These are phyloP conservation scores for Globisporangium iwayamae DNA, from an alignment of 352 stramenopile genomes.

Conservation along the genomic window DNA sequence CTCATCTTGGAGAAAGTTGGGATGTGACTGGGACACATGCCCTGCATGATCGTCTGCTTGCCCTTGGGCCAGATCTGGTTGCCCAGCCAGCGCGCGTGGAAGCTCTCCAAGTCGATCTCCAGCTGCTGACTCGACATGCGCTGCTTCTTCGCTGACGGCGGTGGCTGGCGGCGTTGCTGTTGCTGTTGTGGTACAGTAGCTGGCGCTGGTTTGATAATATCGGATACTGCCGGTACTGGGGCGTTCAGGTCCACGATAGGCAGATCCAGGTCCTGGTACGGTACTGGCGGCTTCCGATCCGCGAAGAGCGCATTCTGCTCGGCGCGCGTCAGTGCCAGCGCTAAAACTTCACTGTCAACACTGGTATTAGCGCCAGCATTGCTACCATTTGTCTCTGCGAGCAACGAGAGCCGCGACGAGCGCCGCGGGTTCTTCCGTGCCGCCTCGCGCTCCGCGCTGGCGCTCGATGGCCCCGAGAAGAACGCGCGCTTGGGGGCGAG, in stretches of 20 bases:
- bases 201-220: neutral
- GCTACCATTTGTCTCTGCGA: neutral
- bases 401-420: slow-evolving; percentile 19
- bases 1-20: slow-evolving; percentile 42
- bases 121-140: slow-evolving; percentile 24
- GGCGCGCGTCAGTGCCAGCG: neutral
- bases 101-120: slow-evolving; percentile 30
- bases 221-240: neutral
- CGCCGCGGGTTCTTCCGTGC: slow-evolving; percentile 18
- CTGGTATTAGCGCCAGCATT: too few relatives aligned
- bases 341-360: neutral
- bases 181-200: neutral
- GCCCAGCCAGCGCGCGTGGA: slow-evolving; percentile 48
- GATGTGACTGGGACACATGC: slow-evolving; percentile 27
- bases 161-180: neutral
- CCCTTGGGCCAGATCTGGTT: slow-evolving; percentile 48
- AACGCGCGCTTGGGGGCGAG: neutral
- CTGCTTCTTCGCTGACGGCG: neutral
- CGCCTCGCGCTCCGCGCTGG: neutral
- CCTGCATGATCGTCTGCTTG: slow-evolving; percentile 50
- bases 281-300: neutral
- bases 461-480: neutral
- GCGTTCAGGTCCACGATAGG: slow-evolving; percentile 11
- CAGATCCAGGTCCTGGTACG: slow-evolving; percentile 12
- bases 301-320: neutral